phyloP scores from a whole-genome alignment of 345 rosid genomes.

The Rhodamnia argentea region DNA sequence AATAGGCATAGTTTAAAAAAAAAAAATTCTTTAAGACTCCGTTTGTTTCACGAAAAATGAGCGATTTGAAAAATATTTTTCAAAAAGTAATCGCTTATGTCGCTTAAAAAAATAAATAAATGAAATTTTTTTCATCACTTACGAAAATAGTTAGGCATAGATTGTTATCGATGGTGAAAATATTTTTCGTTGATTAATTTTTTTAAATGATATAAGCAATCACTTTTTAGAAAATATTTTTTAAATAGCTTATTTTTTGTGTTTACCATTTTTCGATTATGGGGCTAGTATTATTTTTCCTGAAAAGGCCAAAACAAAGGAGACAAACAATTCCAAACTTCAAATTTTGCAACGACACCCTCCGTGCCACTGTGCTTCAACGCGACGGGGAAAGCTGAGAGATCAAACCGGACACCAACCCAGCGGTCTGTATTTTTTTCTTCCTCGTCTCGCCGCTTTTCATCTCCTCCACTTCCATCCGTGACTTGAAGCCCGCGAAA shows the following conservation, averaged over 20 bases:
- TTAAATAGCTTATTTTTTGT: too few species aligned
- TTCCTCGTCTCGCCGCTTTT: background rate
- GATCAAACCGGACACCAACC: background rate
- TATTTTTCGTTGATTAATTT: too few species aligned
- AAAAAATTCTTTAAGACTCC: too few species aligned
- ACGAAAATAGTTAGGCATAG: too few species aligned
- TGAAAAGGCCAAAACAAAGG: background rate
- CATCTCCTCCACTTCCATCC: background rate
- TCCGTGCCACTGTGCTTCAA: fast-evolving
- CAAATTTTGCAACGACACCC: background rate
- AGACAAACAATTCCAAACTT: background rate
- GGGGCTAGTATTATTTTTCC: background rate
- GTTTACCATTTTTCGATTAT: background rate
- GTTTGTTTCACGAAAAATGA: too few species aligned
- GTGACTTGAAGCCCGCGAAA: background rate
- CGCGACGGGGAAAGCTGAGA: background rate
- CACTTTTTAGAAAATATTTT: too few species aligned
- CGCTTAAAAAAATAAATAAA: too few species aligned
- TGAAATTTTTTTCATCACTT: too few species aligned
- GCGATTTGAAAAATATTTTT: too few species aligned
- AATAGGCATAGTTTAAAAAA: background rate
- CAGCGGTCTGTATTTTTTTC: background rate
- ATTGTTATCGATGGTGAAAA: too few species aligned
- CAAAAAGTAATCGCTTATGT: too few species aligned
- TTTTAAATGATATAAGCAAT: too few species aligned